Percentiles rank a stretch among this genome's conserved stretches.
Evolutionary conservation across 2,329 filamentous ascomycete species (phyloP).

Genomic region (Fusarium nygamai): DNA sequence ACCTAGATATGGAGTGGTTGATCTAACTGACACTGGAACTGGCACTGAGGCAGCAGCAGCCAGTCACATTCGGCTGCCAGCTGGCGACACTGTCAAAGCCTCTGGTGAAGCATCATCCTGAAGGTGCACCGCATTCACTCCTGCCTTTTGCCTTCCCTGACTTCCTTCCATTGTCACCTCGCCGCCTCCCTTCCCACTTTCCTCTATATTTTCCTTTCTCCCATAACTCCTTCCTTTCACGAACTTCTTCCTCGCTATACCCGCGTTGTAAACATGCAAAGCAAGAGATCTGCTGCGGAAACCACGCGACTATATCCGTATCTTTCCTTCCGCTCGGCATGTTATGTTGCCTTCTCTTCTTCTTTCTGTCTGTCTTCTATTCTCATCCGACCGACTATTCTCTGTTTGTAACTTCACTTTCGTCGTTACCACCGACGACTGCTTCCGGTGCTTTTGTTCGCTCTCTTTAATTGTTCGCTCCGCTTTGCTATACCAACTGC

Average conservation of each 20-base stretch:
- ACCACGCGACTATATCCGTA: conserved; percentile 21
- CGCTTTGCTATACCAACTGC: conserved; percentile 12
- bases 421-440: not conserved
- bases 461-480: conserved; percentile 2
- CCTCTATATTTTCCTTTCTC: not conserved
- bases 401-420: conserved; percentile 3
- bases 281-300: conserved; percentile 22
- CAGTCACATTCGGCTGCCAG: conserved; percentile 29
- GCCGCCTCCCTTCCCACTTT: not conserved
- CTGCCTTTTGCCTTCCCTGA: not conserved
- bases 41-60: not conserved
- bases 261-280: conserved; percentile 21
- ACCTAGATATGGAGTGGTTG: not conserved
- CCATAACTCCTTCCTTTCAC: conserved; percentile 1
- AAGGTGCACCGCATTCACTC: conserved; percentile 25
- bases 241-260: conserved; percentile 12
- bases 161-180: not conserved
- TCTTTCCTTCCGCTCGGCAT: conserved; percentile 16
- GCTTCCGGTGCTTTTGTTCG: not conserved
- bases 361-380: conserved; percentile 2
- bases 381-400: not conserved
- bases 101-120: conserved; percentile 20
- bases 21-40: not conserved
- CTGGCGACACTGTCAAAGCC: conserved; percentile 32
- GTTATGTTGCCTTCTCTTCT: not conserved